Conservation (phyloP, 345 rosid genomes). For the Eucalyptus erythrocorys region DNA sequence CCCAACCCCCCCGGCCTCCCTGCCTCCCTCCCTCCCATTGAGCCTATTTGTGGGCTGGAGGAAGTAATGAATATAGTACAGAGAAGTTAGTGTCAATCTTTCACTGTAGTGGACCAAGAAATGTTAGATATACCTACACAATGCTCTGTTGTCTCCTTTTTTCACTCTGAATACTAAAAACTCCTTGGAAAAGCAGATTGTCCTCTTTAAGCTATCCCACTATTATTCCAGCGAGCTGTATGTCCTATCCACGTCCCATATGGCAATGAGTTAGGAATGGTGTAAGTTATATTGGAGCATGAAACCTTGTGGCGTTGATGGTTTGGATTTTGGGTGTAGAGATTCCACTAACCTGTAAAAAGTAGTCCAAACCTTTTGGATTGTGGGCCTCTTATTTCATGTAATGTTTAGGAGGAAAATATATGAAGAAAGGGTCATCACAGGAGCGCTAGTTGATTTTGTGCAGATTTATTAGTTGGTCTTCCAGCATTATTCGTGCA, state of each 20-base stretch:
- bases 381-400: neutral
- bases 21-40: neutral
- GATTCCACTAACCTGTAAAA: neutral
- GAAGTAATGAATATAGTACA: neutral
- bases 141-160: neutral
- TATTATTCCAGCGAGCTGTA: neutral
- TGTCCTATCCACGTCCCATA: neutral
- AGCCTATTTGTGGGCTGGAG: neutral
- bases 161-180: neutral
- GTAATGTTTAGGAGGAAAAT: neutral
- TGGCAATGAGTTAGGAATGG: neutral
- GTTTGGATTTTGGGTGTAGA: neutral
- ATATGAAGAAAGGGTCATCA: neutral
- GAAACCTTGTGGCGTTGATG: neutral
- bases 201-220: neutral
- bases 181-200: neutral
- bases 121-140: neutral
- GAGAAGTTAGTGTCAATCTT: neutral
- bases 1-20: fast-evolving
- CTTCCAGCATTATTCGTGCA: neutral
- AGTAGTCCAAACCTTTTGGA: neutral
- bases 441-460: neutral
- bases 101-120: neutral
- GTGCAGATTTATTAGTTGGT: neutral
- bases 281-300: neutral